Evolutionary conservation across 2,329 filamentous ascomycete genomes (phyloP).

Genomic region (Myriangium duriaei): DNA sequence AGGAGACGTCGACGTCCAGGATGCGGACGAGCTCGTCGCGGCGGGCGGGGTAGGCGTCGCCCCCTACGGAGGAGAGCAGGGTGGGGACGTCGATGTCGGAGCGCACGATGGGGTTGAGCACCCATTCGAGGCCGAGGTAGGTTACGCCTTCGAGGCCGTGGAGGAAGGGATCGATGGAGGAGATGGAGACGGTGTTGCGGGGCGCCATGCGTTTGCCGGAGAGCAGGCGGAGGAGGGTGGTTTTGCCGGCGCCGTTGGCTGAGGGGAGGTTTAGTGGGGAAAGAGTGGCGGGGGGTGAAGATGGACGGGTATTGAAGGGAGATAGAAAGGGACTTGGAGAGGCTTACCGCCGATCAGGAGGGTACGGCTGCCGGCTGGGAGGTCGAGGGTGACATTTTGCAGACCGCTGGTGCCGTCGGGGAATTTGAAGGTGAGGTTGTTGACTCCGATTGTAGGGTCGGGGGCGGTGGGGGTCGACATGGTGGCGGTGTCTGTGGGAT

Average conservation of each 20-base stretch:
- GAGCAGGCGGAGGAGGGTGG: conserved; percentile 84
- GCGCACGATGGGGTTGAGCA: conserved; percentile 89
- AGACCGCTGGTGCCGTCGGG: conserved; percentile 74
- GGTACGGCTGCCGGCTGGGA: conserved; percentile 75
- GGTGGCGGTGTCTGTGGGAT: too few relatives aligned
- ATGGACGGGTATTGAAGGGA: conserved; percentile 4
- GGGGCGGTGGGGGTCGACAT: too few relatives aligned
- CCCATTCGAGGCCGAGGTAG: conserved; percentile 96
- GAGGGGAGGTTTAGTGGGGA: conserved; percentile 16
- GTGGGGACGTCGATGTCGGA: conserved; percentile 88
- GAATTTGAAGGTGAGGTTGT: conserved; percentile 75
- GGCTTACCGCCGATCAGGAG: conserved; percentile 69
- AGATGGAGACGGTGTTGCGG: conserved; percentile 58
- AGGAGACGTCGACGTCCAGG: conserved; percentile 79
- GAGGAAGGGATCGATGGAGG: conserved; percentile 83
- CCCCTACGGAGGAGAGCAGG: conserved; percentile 73
- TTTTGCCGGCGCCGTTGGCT: conserved; percentile 95
- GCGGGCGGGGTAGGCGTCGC: conserved; percentile 66
- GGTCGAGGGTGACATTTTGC: conserved; percentile 55
- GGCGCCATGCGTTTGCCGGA: conserved; percentile 91
- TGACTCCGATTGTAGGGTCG: conserved; percentile 56
- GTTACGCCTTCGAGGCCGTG: conserved; percentile 84
- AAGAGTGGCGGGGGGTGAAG: conserved; percentile 8
- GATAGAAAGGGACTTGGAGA: background rate
- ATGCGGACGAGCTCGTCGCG: conserved; percentile 79